These are phyloP conservation scores for Fusarium burgessii DNA, from an alignment of 2,329 filamentous ascomycete species.

Conservation along the genomic window DNA sequence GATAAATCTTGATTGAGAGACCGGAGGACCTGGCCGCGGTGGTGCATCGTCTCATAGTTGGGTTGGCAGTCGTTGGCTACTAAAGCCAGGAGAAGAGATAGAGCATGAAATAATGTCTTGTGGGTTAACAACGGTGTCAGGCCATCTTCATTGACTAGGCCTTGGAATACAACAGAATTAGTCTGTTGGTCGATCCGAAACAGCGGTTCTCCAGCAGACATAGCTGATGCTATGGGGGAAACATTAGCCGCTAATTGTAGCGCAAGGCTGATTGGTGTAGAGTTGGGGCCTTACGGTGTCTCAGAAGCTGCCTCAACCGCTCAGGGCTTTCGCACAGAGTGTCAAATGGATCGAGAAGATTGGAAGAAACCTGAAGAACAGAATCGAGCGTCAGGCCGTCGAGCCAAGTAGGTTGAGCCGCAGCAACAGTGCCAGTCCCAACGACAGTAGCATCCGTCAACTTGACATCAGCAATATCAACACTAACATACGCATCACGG, in stretches of 20 bases:
- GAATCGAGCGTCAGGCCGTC: rapidly evolving
- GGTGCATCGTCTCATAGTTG: background rate
- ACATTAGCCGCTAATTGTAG: background rate
- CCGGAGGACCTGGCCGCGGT: constrained; percentile 1
- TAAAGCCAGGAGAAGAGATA: background rate
- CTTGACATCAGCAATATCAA: rapidly evolving
- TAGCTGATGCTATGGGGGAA: background rate
- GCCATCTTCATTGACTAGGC: background rate
- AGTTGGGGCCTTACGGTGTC: background rate
- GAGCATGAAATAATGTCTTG: background rate
- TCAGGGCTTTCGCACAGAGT: constrained; percentile 7
- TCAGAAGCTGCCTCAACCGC: background rate
- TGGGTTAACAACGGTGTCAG: background rate
- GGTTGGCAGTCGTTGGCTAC: background rate
- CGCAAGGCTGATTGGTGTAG: rapidly evolving
- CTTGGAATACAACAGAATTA: background rate
- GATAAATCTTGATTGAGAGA: background rate
- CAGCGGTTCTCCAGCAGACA: background rate
- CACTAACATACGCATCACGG: rapidly evolving
- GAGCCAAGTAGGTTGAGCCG: rapidly evolving
- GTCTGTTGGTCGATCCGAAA: constrained; percentile 8
- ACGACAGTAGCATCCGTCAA: rapidly evolving
- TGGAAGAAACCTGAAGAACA: background rate
- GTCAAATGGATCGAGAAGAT: constrained; percentile 2
- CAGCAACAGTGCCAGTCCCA: background rate